Percentiles rank a stretch among this genome's conserved stretches.
Evolutionary conservation across 2,329 filamentous ascomycete species (phyloP).

Genomic region (Fusarium floridanum): DNA sequence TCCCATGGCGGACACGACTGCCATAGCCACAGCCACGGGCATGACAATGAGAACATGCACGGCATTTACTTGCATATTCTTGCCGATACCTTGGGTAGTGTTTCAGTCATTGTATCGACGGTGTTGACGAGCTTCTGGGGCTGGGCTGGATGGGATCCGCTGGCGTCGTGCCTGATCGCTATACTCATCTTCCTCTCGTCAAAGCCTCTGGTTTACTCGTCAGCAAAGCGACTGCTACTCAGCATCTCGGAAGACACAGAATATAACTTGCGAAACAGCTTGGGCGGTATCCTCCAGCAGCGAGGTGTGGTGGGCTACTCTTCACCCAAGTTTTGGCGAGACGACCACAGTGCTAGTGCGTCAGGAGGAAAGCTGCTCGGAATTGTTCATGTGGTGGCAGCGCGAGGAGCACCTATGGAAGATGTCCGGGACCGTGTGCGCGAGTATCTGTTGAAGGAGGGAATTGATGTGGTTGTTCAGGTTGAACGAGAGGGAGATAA

Average conservation of each 20-base stretch:
- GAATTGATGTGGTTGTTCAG: slow-evolving; percentile 87
- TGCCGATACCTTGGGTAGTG: slow-evolving; percentile 93
- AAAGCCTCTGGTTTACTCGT: slow-evolving; percentile 86
- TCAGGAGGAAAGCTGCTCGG: slow-evolving; percentile 74
- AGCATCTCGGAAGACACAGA: slow-evolving; percentile 88
- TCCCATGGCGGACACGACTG: slow-evolving; percentile 55
- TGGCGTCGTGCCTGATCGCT: slow-evolving; percentile 94
- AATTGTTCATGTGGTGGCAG: slow-evolving; percentile 87
- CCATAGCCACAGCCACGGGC: slow-evolving; percentile 58
- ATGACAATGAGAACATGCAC: slow-evolving; percentile 97
- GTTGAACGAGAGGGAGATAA: slow-evolving; percentile 86
- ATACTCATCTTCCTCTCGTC: slow-evolving; percentile 94
- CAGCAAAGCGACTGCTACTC: slow-evolving; percentile 84
- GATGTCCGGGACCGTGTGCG: slow-evolving; percentile 85
- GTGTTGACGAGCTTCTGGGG: slow-evolving; percentile 86
- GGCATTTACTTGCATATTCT: slow-evolving; percentile 97
- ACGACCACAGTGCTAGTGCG: slow-evolving; percentile 69
- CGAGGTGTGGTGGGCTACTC: slow-evolving; percentile 88
- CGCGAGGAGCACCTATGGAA: slow-evolving; percentile 78
- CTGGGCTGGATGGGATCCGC: slow-evolving; percentile 94
- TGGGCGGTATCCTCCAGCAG: slow-evolving; percentile 85
- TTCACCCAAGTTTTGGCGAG: slow-evolving; percentile 92
- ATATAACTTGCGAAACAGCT: slow-evolving; percentile 86
- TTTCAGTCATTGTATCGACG: slow-evolving; percentile 94
- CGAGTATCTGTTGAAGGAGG: slow-evolving; percentile 76